phyloP scores from a whole-genome alignment of 345 rosid genomes.

The Hibiscus tridactylites region DNA sequence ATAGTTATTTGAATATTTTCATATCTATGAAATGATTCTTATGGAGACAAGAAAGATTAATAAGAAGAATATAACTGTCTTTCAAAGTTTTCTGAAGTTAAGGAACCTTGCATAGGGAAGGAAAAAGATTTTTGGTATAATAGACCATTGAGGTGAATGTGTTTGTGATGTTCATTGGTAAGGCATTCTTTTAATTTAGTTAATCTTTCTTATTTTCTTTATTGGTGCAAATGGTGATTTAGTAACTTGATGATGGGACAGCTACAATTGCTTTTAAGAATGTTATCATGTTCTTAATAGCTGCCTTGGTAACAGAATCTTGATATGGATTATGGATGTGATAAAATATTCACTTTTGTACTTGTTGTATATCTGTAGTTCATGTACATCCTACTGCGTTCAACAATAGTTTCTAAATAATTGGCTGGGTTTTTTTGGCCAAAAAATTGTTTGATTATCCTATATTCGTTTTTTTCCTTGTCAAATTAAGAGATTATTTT shows the following conservation, averaged over 20 bases:
- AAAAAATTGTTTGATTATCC: neutral
- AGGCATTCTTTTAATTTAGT: neutral
- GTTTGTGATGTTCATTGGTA: neutral
- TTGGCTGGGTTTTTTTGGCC: neutral
- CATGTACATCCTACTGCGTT: neutral
- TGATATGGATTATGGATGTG: neutral
- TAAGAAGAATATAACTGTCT: too few species aligned
- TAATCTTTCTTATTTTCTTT: neutral
- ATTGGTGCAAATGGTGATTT: neutral
- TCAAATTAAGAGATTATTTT: neutral
- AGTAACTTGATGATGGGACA: neutral
- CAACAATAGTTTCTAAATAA: constrained; percentile 1
- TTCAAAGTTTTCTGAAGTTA: neutral
- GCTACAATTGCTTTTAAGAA: neutral
- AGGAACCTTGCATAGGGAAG: neutral
- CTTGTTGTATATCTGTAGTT: neutral
- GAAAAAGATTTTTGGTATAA: neutral
- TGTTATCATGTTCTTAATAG: neutral
- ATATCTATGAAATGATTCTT: too few species aligned
- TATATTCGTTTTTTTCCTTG: neutral
- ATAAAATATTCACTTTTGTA: neutral
- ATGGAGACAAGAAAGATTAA: too few species aligned
- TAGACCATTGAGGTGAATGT: neutral
- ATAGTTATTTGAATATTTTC: too few species aligned
- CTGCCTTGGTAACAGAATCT: neutral